Evolutionary conservation across 2,329 filamentous ascomycete genomes (phyloP).

Genomic region (Penicillium oxalicum): DNA sequence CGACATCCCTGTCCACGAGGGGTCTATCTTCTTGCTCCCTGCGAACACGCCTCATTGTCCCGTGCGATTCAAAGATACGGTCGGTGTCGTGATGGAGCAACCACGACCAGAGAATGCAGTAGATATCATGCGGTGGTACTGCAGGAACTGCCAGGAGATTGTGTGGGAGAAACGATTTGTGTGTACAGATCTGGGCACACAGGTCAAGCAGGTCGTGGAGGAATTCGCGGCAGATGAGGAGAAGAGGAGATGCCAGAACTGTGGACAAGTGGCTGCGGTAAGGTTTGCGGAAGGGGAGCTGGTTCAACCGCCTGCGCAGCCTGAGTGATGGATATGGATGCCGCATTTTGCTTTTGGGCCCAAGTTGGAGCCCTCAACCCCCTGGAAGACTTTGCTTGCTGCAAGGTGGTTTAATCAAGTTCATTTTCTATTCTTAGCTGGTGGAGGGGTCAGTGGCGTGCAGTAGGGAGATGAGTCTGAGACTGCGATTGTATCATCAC

Average conservation of each 20-base stretch:
- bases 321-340: constrained; percentile 20
- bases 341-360: neutral
- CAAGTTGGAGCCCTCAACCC: too few relatives aligned
- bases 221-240: constrained; percentile 65
- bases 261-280: constrained; percentile 65
- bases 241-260: constrained; percentile 68
- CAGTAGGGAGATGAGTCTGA: too few relatives aligned
- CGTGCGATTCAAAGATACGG: constrained; percentile 84
- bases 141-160: constrained; percentile 59
- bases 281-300: constrained; percentile 39
- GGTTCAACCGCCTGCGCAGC: constrained; percentile 37
- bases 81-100: constrained; percentile 92
- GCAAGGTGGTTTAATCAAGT: too few relatives aligned
- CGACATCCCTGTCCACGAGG: constrained; percentile 85
- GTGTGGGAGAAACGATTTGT: constrained; percentile 85
- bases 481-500: too few relatives aligned
- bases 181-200: constrained; percentile 82
- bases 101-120: constrained; percentile 62
- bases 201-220: constrained; percentile 89
- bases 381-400: too few relatives aligned
- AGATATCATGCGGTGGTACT: constrained; percentile 90
- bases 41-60: constrained; percentile 96
- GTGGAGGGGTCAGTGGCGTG: too few relatives aligned
- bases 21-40: constrained; percentile 88
- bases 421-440: too few relatives aligned